Conservation (phyloP, 306 rosid species). For the Styphnolobium japonicum region DNA sequence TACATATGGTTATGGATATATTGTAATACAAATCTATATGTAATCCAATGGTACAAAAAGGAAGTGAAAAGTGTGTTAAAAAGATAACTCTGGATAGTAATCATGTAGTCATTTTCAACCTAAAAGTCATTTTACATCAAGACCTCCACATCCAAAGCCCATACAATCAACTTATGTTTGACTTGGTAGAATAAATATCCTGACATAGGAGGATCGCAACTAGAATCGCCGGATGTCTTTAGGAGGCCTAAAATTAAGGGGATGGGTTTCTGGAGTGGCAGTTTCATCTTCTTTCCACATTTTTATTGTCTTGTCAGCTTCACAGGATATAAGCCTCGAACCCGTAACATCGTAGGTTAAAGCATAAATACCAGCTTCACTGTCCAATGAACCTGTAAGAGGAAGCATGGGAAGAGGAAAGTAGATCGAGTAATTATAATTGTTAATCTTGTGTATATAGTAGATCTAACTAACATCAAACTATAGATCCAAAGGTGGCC, state of each 20-base stretch:
- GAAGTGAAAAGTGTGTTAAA: neutral
- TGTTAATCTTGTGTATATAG: neutral
- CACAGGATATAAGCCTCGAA: slow-evolving; percentile 79
- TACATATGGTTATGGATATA: neutral
- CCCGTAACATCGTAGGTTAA: slow-evolving; percentile 75
- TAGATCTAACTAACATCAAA: neutral
- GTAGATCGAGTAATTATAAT: neutral
- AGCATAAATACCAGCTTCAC: slow-evolving; percentile 97
- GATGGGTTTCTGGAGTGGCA: slow-evolving; percentile 92
- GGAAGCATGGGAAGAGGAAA: neutral
- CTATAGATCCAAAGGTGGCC: neutral
- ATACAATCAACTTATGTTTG: neutral
- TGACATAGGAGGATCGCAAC: neutral
- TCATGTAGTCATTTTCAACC: neutral
- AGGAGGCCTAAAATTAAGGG: slow-evolving; percentile 86
- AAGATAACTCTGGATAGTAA: neutral
- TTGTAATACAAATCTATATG: neutral
- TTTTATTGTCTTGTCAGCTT: slow-evolving; percentile 96
- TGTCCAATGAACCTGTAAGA: slow-evolving; percentile 82
- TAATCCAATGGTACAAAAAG: slow-evolving; percentile 8
- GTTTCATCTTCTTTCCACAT: slow-evolving; percentile 98
- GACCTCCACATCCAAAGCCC: neutral
- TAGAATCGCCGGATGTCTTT: slow-evolving; percentile 88
- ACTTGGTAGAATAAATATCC: neutral
- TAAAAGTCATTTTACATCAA: slow-evolving; percentile 16